Evolutionary conservation across 108 stramenopile species (phyloP).

Genomic region (Seminavis robusta): DNA sequence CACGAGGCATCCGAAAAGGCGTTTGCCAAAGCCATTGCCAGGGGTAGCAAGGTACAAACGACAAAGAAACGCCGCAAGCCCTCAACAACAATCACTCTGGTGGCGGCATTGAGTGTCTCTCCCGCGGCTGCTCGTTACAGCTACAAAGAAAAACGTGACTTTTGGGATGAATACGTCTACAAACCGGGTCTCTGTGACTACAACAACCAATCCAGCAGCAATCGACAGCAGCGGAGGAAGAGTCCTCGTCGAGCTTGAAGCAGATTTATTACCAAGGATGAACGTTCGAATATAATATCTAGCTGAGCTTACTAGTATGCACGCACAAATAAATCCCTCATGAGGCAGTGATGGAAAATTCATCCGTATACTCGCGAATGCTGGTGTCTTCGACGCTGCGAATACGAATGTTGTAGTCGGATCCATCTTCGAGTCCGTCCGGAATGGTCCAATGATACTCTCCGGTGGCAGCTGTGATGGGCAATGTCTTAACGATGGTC

Average conservation of each 20-base stretch:
- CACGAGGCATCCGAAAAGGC: conserved; percentile 43
- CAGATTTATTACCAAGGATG: too few relatives aligned
- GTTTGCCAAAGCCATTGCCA: conserved; percentile 19
- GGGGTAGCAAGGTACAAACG: neutral
- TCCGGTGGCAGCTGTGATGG: neutral
- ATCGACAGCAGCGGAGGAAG: too few relatives aligned
- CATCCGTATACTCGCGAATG: neutral
- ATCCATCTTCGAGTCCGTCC: neutral
- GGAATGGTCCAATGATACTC: neutral
- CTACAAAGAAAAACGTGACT: conserved; percentile 70
- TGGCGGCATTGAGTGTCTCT: conserved; percentile 54
- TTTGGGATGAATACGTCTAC: conserved; percentile 67
- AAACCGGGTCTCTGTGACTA: conserved; percentile 55
- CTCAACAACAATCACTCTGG: neutral
- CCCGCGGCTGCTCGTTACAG: conserved; percentile 70
- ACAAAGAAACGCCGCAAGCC: neutral
- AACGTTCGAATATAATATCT: too few relatives aligned
- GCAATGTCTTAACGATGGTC: neutral
- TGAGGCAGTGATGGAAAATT: neutral
- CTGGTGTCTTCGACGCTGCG: neutral
- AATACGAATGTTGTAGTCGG: neutral
- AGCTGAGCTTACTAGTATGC: too few relatives aligned
- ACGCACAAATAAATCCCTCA: too few relatives aligned
- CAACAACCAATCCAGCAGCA: neutral
- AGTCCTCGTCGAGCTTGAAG: too few relatives aligned